Conservation (phyloP, 2,329 filamentous ascomycete genomes). For the Thielaviopsis musarum region DNA sequence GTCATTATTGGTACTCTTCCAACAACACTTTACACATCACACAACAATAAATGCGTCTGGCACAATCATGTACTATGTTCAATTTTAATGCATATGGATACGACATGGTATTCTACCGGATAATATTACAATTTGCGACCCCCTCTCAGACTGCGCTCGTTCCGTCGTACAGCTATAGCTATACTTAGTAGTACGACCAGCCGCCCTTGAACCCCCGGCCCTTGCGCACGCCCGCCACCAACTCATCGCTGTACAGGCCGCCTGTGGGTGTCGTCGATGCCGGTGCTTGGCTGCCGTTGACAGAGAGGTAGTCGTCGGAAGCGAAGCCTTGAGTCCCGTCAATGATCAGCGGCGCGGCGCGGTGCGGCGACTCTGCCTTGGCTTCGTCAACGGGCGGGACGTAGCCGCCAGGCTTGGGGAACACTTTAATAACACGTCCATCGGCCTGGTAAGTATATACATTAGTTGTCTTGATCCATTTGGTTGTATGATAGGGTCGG, state of each 20-base stretch:
- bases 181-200: neutral
- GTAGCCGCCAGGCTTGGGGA: slow-evolving; percentile 40
- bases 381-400: slow-evolving; percentile 16
- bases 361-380: slow-evolving; percentile 18
- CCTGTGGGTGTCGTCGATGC: slow-evolving; percentile 13
- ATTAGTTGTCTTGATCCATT: too few species aligned
- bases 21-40: too few species aligned
- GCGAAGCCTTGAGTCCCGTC: slow-evolving; percentile 38
- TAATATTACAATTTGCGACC: too few species aligned
- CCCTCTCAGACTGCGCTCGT: neutral
- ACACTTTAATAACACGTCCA: slow-evolving; percentile 56
- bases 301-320: slow-evolving; percentile 27
- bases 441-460: slow-evolving; percentile 39
- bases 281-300: slow-evolving; percentile 15
- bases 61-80: too few species aligned
- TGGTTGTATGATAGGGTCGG: neutral
- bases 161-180: neutral
- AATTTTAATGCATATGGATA: too few species aligned
- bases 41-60: too few species aligned
- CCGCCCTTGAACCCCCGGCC: slow-evolving; percentile 13
- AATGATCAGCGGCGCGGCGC: slow-evolving; percentile 20
- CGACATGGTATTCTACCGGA: too few species aligned
- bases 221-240: slow-evolving; percentile 18
- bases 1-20: too few species aligned
- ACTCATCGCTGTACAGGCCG: slow-evolving; percentile 36